Conservation (phyloP, 345 rosid genomes). For the Bretschneidera sinensis region DNA sequence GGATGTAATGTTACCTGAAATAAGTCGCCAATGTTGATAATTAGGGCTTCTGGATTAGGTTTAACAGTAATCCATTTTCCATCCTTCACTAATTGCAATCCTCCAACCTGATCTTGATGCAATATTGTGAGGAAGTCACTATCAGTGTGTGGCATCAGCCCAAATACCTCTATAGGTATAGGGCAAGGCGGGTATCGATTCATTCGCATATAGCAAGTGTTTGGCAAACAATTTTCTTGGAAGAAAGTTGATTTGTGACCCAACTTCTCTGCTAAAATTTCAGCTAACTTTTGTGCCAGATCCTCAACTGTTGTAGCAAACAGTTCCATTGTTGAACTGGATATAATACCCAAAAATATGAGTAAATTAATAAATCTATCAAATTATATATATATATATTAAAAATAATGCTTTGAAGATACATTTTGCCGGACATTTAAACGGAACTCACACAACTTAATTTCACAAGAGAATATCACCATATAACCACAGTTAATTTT, state of each 20-base stretch:
- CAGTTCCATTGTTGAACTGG: conserved; percentile 61
- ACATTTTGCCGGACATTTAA: too few species aligned
- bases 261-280: conserved; percentile 56
- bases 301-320: conserved; percentile 56
- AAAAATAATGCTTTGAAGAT: too few species aligned
- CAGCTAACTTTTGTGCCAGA: conserved; percentile 61
- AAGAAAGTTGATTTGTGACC: conserved; percentile 51
- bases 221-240: conserved; percentile 58
- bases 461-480: too few species aligned
- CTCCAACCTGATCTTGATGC: conserved; percentile 88
- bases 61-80: conserved; percentile 81
- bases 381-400: too few species aligned
- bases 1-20: conserved; percentile 63
- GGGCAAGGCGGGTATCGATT: conserved; percentile 89
- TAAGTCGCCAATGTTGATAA: conserved; percentile 84
- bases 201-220: conserved; percentile 78
- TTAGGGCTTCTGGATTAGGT: conserved; percentile 75
- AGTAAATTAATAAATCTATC: too few species aligned
- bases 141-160: conserved; percentile 91
- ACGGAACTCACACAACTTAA: too few species aligned
- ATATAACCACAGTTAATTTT: too few species aligned
- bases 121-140: conserved; percentile 93
- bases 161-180: conserved; percentile 41
- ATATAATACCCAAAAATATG: not conserved
- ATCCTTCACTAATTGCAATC: conserved; percentile 76